Conservation (phyloP, 1,139 yeast species). For the Suhomyces kunorum region DNA sequence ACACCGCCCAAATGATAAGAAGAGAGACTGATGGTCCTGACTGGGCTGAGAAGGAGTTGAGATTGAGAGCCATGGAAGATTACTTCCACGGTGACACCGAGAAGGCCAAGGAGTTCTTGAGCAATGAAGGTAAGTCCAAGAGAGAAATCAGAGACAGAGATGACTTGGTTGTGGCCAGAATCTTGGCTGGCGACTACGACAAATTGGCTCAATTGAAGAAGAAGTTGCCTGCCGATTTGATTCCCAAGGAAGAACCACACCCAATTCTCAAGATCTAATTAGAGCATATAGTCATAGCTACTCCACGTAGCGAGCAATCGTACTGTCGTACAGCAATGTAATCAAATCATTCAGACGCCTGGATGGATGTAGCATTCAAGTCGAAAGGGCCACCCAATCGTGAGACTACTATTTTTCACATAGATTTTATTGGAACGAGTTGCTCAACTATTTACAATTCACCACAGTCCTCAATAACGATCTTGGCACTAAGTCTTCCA, state of each 20-base stretch:
- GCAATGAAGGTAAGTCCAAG: constrained; percentile 56
- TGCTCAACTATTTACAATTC: constrained; percentile 24
- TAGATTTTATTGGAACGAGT: too few species aligned
- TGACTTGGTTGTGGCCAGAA: constrained; percentile 77
- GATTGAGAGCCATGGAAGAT: constrained; percentile 74
- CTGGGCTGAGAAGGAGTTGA: constrained; percentile 85
- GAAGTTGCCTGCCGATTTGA: constrained; percentile 44
- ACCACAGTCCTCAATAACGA: constrained; percentile 44
- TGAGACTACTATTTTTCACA: neutral
- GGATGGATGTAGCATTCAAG: neutral
- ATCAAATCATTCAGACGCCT: neutral
- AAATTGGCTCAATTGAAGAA: constrained; percentile 70
- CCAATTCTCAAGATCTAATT: constrained; percentile 36
- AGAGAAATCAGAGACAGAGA: constrained; percentile 71
- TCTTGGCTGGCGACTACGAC: constrained; percentile 83
- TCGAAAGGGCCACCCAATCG: neutral
- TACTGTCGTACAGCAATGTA: constrained; percentile 2
- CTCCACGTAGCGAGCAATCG: constrained; percentile 2
- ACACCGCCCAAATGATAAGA: constrained; percentile 46
- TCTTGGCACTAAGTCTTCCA: constrained; percentile 30
- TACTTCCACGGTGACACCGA: constrained; percentile 62
- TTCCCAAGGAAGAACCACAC: constrained; percentile 39
- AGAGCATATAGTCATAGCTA: constrained; percentile 12
- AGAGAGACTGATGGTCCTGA: constrained; percentile 53
- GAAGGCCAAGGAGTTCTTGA: constrained; percentile 56